These are phyloP conservation scores for Brassica rapa DNA, from an alignment of 345 rosid genomes.

Conservation along the genomic window DNA sequence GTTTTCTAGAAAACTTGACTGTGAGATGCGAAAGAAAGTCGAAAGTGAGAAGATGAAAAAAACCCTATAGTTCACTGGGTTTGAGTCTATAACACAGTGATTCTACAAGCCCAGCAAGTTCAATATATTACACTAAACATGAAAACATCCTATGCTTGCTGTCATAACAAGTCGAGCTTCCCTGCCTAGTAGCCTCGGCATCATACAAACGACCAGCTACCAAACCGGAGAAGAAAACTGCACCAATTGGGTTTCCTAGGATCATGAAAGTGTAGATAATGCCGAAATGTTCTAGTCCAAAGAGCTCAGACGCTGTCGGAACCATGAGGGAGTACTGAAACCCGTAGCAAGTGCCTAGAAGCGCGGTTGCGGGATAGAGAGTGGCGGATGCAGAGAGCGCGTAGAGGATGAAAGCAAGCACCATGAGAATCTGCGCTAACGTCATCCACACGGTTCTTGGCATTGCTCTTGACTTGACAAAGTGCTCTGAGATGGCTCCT, in stretches of 20 bases:
- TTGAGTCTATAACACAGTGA: no score
- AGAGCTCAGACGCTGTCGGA: conserved; percentile 3
- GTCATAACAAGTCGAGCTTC: background rate
- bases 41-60: no score
- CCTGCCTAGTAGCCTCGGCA: conserved; percentile 1
- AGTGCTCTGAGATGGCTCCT: background rate
- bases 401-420: no score
- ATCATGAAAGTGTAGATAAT: background rate
- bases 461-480: background rate
- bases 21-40: no score
- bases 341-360: background rate
- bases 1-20: no score
- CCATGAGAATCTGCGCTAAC: background rate
- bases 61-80: no score
- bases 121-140: no score
- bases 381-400: background rate
- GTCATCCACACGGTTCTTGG: background rate
- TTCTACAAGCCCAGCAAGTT: no score
- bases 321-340: background rate
- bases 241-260: background rate
- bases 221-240: background rate
- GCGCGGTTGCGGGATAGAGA: background rate
- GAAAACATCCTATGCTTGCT: no score
- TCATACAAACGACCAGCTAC: background rate
- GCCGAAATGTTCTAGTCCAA: background rate